Percentiles rank a stretch among this genome's conserved stretches.
Evolutionary conservation across 768 basidiomycete genomes (phyloP).

Genomic region (Suillus subluteus): DNA sequence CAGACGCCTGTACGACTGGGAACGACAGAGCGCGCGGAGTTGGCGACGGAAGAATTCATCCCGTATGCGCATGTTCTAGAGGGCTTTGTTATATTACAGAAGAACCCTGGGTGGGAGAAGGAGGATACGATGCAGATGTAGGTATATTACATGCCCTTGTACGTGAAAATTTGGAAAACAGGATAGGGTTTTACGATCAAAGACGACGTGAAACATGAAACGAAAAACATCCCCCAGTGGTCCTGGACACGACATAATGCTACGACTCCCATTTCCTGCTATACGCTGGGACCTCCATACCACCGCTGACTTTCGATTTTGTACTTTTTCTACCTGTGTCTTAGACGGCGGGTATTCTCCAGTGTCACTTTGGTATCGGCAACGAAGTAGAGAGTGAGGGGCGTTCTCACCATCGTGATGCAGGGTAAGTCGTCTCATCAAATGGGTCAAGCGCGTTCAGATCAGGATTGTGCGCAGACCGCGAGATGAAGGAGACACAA

Average conservation of each 20-base stretch:
- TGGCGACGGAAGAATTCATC: constrained; percentile 96
- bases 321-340: too few species aligned
- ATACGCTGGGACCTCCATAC: not conserved
- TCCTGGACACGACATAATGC: not conserved
- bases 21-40: constrained; percentile 91
- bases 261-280: not conserved
- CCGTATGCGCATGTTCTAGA: constrained; percentile 90
- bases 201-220: not conserved
- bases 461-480: too few species aligned
- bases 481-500: too few species aligned
- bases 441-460: too few species aligned
- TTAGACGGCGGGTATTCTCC: too few species aligned
- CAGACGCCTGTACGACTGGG: constrained; percentile 94
- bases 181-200: not conserved
- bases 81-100: constrained; percentile 89
- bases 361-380: not conserved
- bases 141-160: constrained; percentile 12
- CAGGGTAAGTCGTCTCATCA: not conserved
- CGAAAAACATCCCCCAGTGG: not conserved
- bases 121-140: constrained; percentile 86
- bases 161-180: not conserved
- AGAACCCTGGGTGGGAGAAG: constrained; percentile 89
- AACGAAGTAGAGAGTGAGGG: not conserved
- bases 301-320: not conserved
- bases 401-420: not conserved